Conservation (phyloP, 2,329 filamentous ascomycete genomes). For the Neophaeococcomyces mojaviensis region DNA sequence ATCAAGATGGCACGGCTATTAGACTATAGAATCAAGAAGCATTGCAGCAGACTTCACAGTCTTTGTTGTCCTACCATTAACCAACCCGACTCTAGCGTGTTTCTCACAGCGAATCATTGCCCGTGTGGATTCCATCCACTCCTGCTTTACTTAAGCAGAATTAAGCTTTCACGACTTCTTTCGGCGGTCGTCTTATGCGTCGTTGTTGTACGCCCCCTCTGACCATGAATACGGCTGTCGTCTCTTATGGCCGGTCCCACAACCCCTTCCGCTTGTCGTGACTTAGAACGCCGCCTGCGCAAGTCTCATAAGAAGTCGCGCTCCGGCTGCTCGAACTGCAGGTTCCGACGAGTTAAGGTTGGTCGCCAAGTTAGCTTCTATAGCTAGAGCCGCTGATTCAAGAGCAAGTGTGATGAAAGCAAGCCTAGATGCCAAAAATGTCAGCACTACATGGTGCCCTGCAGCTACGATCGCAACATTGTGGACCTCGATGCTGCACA, state of each 20-base stretch:
- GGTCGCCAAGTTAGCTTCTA: not conserved
- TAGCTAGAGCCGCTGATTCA: not conserved
- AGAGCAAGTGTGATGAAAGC: constrained; percentile 39
- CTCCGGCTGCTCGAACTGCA: constrained; percentile 46
- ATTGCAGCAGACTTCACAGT: too few species aligned
- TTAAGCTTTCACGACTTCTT: too few species aligned
- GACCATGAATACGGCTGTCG: not conserved
- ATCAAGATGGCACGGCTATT: constrained; percentile 63
- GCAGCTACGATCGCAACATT: constrained; percentile 29
- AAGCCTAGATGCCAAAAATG: constrained; percentile 41
- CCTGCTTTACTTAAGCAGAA: too few species aligned
- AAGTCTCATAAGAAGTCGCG: constrained; percentile 32
- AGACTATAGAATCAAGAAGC: too few species aligned
- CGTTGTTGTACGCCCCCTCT: too few species aligned
- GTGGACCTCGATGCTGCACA: not conserved
- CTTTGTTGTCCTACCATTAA: too few species aligned
- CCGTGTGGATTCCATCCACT: too few species aligned
- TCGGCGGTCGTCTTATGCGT: too few species aligned
- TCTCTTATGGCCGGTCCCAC: not conserved
- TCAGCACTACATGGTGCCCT: constrained; percentile 36
- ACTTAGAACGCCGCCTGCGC: not conserved
- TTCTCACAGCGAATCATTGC: too few species aligned
- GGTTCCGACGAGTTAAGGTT: constrained; percentile 45
- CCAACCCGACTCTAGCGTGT: too few species aligned
- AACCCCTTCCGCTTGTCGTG: not conserved